Evolutionary conservation across 495 filamentous ascomycete species (phyloP).

Genomic region (Clavariopsis aquatica): DNA sequence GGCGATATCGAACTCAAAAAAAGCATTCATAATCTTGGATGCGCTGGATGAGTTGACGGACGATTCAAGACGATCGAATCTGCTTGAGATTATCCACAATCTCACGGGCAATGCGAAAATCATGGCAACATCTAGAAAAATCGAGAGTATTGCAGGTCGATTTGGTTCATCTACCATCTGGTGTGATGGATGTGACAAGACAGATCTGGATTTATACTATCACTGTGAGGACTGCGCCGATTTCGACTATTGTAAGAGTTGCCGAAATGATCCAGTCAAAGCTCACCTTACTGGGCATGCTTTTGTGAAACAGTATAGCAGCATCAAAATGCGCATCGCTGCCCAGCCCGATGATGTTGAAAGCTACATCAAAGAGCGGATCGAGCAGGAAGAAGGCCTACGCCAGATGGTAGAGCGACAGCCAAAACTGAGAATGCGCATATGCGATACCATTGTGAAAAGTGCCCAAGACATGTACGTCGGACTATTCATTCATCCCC

Average conservation of each 20-base stretch:
- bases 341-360: conserved; percentile 27
- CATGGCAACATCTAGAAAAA: conserved; percentile 22
- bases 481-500: background rate
- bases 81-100: conserved; percentile 14
- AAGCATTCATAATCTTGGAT: conserved; percentile 20
- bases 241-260: conserved; percentile 24
- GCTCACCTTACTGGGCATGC: conserved; percentile 6
- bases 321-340: conserved; percentile 20
- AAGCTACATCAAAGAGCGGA: conserved; percentile 22
- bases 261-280: background rate
- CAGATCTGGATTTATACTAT: conserved; percentile 9
- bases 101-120: conserved; percentile 16
- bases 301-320: conserved; percentile 16
- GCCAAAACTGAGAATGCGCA: conserved; percentile 8
- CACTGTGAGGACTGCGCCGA: conserved; percentile 29
- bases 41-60: conserved; percentile 25
- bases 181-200: conserved; percentile 20
- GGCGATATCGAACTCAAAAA: conserved; percentile 1
- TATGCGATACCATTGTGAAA: conserved; percentile 15
- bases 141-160: conserved; percentile 21
- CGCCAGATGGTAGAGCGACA: background rate
- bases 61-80: conserved; percentile 11
- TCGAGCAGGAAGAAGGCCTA: conserved; percentile 19
- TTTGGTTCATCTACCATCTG: conserved; percentile 16
- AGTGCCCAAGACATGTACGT: conserved; percentile 28